These are phyloP conservation scores for Dendrobium chrysotoxum DNA, from an alignment of 106 monocot species.

Conservation along the genomic window DNA sequence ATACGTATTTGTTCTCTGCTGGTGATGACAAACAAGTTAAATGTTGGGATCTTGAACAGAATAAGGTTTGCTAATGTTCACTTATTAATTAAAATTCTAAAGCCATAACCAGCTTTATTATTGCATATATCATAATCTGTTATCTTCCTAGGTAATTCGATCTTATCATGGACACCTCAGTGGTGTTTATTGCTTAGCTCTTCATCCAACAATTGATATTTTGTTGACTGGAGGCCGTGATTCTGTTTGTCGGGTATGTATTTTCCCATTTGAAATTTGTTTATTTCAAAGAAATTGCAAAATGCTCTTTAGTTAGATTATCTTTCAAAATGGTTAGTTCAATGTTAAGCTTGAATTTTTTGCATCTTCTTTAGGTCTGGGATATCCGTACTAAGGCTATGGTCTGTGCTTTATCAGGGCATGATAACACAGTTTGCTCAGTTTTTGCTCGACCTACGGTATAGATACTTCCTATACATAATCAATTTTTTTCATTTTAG, in stretches of 20 bases:
- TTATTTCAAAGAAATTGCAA: not conserved
- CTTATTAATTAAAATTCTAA: not conserved
- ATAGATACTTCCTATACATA: conserved; percentile 13
- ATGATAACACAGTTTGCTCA: conserved; percentile 97
- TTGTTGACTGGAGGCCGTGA: conserved; percentile 95
- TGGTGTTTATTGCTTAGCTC: conserved; percentile 96
- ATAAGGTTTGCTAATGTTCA: conserved; percentile 49
- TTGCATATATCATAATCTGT: not conserved
- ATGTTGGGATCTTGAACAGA: conserved; percentile 99
- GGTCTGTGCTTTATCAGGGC: conserved; percentile 96
- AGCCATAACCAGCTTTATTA: not conserved
- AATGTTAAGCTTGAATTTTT: not conserved
- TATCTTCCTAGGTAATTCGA: conserved; percentile 54
- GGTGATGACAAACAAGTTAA: conserved; percentile 99
- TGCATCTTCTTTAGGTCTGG: conserved; percentile 63
- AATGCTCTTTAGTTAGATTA: conserved; percentile 1
- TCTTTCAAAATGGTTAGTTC: not conserved
- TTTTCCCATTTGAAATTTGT: not conserved
- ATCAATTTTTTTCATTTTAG: not conserved
- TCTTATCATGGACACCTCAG: conserved; percentile 99
- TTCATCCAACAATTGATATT: conserved; percentile 94
- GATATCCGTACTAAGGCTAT: conserved; percentile 94
- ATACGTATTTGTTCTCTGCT: conserved; percentile 96
- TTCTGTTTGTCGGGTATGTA: conserved; percentile 93
- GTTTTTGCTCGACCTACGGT: conserved; percentile 96